phyloP scores from a whole-genome alignment of 2,329 filamentous ascomycete genomes.

The Fusarium aywerte region DNA sequence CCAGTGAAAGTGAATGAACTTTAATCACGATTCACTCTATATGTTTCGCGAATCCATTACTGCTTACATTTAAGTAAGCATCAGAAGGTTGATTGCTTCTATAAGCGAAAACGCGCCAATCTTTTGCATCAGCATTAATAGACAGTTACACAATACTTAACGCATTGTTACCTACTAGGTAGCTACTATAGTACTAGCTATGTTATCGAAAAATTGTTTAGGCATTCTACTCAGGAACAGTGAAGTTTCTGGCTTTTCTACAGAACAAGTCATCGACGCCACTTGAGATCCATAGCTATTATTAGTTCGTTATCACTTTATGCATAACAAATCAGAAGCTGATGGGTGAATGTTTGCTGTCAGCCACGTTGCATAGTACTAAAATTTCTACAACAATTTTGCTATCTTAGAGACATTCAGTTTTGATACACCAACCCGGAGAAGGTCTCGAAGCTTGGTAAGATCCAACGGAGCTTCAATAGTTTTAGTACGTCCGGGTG shows the following conservation, averaged over 20 bases:
- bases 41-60: not conserved
- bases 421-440: not conserved
- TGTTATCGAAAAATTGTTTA: too few relatives aligned
- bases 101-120: not conserved
- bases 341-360: not conserved
- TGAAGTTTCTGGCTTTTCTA: not conserved
- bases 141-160: not conserved
- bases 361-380: not conserved
- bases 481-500: conserved; percentile 26
- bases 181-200: not conserved
- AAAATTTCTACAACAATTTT: not conserved
- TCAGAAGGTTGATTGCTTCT: not conserved
- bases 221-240: conserved; percentile 10
- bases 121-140: too few relatives aligned
- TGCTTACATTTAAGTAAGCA: not conserved
- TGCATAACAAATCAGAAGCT: not conserved
- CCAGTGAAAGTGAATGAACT: not conserved
- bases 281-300: not conserved
- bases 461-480: conserved; percentile 26
- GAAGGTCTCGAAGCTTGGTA: not conserved
- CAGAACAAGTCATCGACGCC: not conserved
- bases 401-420: not conserved
- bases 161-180: not conserved
- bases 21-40: not conserved
- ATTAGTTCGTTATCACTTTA: not conserved